Conservation (phyloP, 1,284 basidiomycete species). For the Agroathelia rolfsii region DNA sequence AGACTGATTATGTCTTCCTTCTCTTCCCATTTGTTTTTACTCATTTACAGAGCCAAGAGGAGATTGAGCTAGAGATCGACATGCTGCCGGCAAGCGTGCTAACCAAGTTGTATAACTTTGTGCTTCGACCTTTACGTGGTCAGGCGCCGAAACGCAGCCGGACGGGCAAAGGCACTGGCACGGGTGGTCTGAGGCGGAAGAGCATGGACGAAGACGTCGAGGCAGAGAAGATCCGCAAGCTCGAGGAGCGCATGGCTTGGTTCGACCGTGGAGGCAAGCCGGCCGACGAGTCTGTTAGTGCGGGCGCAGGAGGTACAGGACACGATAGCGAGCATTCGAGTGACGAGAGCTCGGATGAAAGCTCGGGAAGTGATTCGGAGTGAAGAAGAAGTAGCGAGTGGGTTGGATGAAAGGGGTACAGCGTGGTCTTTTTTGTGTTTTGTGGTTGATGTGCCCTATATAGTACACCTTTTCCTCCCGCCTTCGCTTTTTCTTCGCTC, state of each 20-base stretch:
- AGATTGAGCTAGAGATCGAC: conserved; percentile 96
- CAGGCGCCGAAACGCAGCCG: conserved; percentile 52
- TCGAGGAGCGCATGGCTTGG: conserved; percentile 73
- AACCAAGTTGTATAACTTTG: conserved; percentile 89
- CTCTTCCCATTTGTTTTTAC: conserved; percentile 10
- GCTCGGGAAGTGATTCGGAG: conserved; percentile 76
- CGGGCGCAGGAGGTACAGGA: conserved; percentile 24
- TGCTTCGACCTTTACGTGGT: conserved; percentile 64
- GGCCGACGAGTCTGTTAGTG: conserved; percentile 21
- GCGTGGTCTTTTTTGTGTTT: too few species aligned
- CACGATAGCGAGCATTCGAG: conserved; percentile 66
- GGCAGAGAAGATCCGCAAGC: conserved; percentile 79
- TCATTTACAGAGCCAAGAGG: conserved; percentile 69
- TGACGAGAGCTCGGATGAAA: conserved; percentile 65
- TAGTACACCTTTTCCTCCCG: too few species aligned
- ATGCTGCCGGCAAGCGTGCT: conserved; percentile 75
- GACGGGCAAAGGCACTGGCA: conserved; percentile 68
- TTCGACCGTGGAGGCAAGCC: conserved; percentile 51
- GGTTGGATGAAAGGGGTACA: too few species aligned
- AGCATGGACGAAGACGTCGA: conserved; percentile 87
- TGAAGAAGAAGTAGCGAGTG: too few species aligned
- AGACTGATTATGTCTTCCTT: too few species aligned
- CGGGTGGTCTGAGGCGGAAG: conserved; percentile 81
- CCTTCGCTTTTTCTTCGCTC: too few species aligned
- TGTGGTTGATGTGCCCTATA: too few species aligned